phyloP scores from a whole-genome alignment of 2,329 filamentous ascomycete species.

The Stagonosporopsis cucurbitacearum region DNA sequence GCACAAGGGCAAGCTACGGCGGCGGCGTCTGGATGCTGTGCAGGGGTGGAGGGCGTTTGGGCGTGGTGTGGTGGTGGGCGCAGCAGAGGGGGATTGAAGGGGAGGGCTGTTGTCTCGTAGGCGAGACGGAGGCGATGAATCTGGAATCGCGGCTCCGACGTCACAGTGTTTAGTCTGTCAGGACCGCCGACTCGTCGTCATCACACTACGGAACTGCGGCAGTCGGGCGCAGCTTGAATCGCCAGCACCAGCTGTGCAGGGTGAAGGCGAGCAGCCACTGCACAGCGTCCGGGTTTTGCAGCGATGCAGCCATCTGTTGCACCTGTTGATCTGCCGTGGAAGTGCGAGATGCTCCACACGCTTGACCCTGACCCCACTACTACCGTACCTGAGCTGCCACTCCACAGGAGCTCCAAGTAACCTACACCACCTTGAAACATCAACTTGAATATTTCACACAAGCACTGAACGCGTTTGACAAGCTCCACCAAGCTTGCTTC shows the following conservation, averaged over 20 bases:
- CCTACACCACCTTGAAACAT: constrained; percentile 1
- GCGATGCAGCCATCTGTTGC: not conserved
- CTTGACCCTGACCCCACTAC: constrained; percentile 17
- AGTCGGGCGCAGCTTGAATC: not conserved
- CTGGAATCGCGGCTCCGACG: constrained; percentile 17
- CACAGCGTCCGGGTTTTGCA: not conserved
- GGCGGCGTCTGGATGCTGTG: constrained; percentile 3
- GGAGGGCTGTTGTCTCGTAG: constrained; percentile 17
- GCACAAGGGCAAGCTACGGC: constrained; percentile 15
- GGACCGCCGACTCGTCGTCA: constrained; percentile 10
- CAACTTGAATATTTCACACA: not conserved
- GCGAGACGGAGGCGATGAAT: constrained; percentile 13
- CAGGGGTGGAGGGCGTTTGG: constrained; percentile 1
- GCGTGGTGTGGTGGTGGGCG: constrained; percentile 10
- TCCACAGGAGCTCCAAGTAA: constrained; percentile 11
- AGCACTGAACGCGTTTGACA: not conserved
- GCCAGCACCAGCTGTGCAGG: not conserved
- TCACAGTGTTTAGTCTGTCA: constrained; percentile 17
- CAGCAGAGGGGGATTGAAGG: constrained; percentile 12
- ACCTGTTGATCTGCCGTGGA: constrained; percentile 10
- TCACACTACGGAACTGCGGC: constrained; percentile 1
- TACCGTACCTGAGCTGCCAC: constrained; percentile 12
- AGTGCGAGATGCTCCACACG: constrained; percentile 19
- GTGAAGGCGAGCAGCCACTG: not conserved
- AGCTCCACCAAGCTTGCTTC: not conserved